Base-by-base conservation (phyloP, 2,329 filamentous ascomycete species). In the Neopestalotiopsis sp. region DNA sequence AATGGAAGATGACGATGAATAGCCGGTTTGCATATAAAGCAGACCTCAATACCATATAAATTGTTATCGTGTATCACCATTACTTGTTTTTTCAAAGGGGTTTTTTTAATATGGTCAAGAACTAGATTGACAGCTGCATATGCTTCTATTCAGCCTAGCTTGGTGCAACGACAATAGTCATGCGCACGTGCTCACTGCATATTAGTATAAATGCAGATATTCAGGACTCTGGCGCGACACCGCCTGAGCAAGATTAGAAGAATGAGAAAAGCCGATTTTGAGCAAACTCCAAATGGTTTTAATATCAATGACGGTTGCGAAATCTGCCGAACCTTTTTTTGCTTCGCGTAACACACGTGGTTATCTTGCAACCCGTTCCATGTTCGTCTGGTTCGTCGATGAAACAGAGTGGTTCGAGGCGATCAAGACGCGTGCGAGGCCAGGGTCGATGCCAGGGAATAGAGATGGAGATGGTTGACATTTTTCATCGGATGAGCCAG, bases 1-100 rank as follows among this genome's bases (percentile, higher is more conserved):
- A 73, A 89, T 95, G 30, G 93, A 95, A 32, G 92, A 94, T 69
- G 93, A 95, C 38, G 84, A 86, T 45, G 84, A 88, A 17, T 75
- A 77, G 56, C 17, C 14, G n/a, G 59, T 3, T 14, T 7, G 12
- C 57, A 30, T 38, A 1, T 38, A 38, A 1, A 38, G 34, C 34
- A 59, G 57, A 14, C 24, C 20, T 14, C 57, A 30, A 3, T 24
- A 12, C 10, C 17, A 30, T 59, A 14, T 59, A 30, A 6, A 30
- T 30, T 24, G 30, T 6, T 59, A 59, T 14, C 12, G 14, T 52
- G 34, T 7, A 10, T 10, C 10, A 10, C 6, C 10, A 10, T 7
- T 7, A 38, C 34, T 38, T 38, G 34, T 38, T 38, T 38, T 10
- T 1, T 7, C 6, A 38, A 38, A 38, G 10, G 6, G 4, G 4